A percentile compares a stretch with the other conserved stretches of the same genome.
Evolutionary conservation across 1,139 yeast species (phyloP).

Genomic region (Blastobotrys apis): DNA sequence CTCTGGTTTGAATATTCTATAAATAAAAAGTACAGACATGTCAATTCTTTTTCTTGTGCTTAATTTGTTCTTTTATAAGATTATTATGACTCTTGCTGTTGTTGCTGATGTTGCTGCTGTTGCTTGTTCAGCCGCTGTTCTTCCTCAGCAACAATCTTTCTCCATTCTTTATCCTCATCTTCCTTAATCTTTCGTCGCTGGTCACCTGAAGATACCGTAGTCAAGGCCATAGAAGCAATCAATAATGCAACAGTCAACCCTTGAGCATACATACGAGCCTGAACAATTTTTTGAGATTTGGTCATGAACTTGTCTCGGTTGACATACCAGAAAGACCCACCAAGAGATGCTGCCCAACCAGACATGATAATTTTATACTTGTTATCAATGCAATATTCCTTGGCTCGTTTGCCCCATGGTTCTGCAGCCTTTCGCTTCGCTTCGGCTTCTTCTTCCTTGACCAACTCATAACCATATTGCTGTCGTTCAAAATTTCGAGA

Average conservation of each 20-base stretch:
- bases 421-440: conserved; percentile 9
- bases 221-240: conserved; percentile 33
- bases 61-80: too few relatives aligned
- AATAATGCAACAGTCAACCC: conserved; percentile 48
- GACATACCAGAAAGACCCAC: conserved; percentile 74
- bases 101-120: background rate
- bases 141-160: conserved; percentile 30
- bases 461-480: conserved; percentile 16
- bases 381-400: conserved; percentile 38
- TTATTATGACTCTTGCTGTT: background rate
- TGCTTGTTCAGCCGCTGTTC: conserved; percentile 22
- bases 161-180: conserved; percentile 33
- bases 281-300: conserved; percentile 79
- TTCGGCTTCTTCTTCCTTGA: conserved; percentile 14
- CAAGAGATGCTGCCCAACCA: conserved; percentile 84
- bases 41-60: too few relatives aligned
- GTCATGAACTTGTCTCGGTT: conserved; percentile 76
- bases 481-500: conserved; percentile 33
- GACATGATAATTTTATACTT: conserved; percentile 73
- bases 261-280: conserved; percentile 94
- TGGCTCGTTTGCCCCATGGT: conserved; percentile 10
- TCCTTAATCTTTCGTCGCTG: conserved; percentile 39
- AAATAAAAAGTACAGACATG: background rate
- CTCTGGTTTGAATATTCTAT: background rate
- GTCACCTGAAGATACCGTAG: conserved; percentile 25